Base-by-base conservation (phyloP, 768 basidiomycete species). In the Collybia sp. region DNA sequence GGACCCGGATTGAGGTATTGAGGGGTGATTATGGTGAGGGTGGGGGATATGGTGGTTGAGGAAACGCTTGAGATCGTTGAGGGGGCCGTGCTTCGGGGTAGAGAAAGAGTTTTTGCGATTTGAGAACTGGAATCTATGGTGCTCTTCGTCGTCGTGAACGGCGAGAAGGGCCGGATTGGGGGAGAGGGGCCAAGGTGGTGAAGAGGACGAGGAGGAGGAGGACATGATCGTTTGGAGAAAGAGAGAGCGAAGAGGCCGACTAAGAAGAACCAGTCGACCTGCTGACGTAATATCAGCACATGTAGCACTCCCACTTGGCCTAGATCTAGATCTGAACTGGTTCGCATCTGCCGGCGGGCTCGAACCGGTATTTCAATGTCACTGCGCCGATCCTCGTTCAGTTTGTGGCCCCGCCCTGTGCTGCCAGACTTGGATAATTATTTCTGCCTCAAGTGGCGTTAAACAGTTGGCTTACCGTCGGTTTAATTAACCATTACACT, bases 51-150 rank as follows among this genome's bases (percentile, higher is more conserved):
- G 92, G 67, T 89, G 81, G 68, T 95, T 90, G 52, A 99, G 79
- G 71, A 98, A 96, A 20, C 93, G 88, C 62, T 92, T 92, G 58
- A 97, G 82, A 65, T 97, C 94, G 67, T 88, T 83, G 42, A 98
- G 77, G 2, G 92, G 87, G 0, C 91, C 86, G 50, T 76, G 76
- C 47, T 75, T 71, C 52, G 75, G 18, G 19, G 30, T 25, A 20
- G 42, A 43, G 42, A 41, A 41, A 3, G 40, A 41, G n/a, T 16
- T 19, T 16, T 41, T 41, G n/a, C 40, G 40, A 19, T 19, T 25
- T 19, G 40, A 6, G 40, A 41, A 41, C 2, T 30, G 40, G 17
- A 41, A 41, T 19, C 17, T 12, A 12, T 4, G 11, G 12, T 25
- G 39, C 15, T 25, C 25, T 3, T 25, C 25, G 25, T 25, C 25